A percentile compares a stretch with the other conserved stretches of the same genome.
These are phyloP conservation scores for Rubus idaeus DNA, from an alignment of 306 rosid species.

Conservation along the genomic window DNA sequence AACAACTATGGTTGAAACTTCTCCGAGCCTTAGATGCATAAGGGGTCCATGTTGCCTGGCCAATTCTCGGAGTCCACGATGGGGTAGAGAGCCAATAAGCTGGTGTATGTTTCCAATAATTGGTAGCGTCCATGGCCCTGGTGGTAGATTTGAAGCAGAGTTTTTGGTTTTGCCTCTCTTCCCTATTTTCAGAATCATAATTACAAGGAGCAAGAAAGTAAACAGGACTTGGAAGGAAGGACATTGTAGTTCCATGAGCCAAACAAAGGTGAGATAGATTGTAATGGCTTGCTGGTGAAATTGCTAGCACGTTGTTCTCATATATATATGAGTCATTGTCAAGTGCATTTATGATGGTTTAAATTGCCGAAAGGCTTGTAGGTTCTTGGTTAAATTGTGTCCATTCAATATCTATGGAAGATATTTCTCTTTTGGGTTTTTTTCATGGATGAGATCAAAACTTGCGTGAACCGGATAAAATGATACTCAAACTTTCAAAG, in stretches of 20 bases:
- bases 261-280: not conserved
- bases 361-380: too few species aligned
- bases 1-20: slow-evolving; percentile 24
- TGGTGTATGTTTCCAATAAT: slow-evolving; percentile 32
- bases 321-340: too few species aligned
- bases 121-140: slow-evolving; percentile 42
- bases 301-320: too few species aligned
- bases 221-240: not conserved
- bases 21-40: slow-evolving; percentile 45
- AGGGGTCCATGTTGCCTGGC: slow-evolving; percentile 35
- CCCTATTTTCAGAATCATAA: not conserved
- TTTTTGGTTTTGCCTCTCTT: not conserved
- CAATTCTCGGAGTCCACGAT: slow-evolving; percentile 28
- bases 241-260: not conserved
- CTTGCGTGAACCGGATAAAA: too few species aligned
- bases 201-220: not conserved
- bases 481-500: too few species aligned
- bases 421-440: too few species aligned
- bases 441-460: too few species aligned
- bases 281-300: not conserved
- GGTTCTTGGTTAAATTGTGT: too few species aligned
- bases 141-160: slow-evolving; percentile 21
- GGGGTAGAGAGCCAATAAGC: slow-evolving; percentile 20
- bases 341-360: too few species aligned
- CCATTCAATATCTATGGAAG: too few species aligned